A percentile compares a stretch with the other conserved stretches of the same genome.
phyloP scores from a whole-genome alignment of 208 protist species.

The Acanthamoeba comandoni region DNA sequence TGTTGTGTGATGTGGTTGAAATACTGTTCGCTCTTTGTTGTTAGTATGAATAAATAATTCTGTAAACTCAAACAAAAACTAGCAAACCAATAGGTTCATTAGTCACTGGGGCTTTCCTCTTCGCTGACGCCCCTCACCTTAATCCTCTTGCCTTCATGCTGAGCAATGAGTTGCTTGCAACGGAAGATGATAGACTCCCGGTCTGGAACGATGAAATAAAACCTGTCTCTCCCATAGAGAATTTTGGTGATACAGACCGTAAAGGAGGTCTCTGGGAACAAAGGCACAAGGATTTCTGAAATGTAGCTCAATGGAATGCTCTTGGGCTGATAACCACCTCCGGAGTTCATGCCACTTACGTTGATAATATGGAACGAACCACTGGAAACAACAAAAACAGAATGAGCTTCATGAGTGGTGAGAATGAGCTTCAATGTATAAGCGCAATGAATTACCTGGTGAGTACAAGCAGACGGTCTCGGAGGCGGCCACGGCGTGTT shows the following conservation, averaged over 20 bases:
- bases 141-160: slow-evolving; percentile 11
- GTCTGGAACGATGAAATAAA: slow-evolving; percentile 20
- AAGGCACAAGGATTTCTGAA: slow-evolving; percentile 15
- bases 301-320: slow-evolving; percentile 23
- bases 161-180: neutral
- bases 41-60: no score
- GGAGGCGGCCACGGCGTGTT: slow-evolving; percentile 31
- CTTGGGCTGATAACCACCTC: slow-evolving; percentile 30
- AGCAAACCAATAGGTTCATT: no score
- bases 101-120: no score
- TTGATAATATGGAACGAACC: slow-evolving; percentile 38
- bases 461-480: slow-evolving; percentile 21
- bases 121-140: slow-evolving; percentile 32
- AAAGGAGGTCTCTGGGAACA: slow-evolving; percentile 15
- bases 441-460: neutral
- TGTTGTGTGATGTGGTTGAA: no score
- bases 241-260: slow-evolving; percentile 13
- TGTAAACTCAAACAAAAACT: no score
- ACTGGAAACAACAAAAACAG: neutral
- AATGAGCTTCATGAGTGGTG: neutral
- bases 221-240: slow-evolving; percentile 20
- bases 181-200: neutral
- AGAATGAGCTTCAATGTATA: neutral
- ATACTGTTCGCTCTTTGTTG: no score
- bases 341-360: neutral